Evolutionary conservation across 495 filamentous ascomycete genomes (phyloP).

Genomic region (Friedmanniomyces endolithicus): DNA sequence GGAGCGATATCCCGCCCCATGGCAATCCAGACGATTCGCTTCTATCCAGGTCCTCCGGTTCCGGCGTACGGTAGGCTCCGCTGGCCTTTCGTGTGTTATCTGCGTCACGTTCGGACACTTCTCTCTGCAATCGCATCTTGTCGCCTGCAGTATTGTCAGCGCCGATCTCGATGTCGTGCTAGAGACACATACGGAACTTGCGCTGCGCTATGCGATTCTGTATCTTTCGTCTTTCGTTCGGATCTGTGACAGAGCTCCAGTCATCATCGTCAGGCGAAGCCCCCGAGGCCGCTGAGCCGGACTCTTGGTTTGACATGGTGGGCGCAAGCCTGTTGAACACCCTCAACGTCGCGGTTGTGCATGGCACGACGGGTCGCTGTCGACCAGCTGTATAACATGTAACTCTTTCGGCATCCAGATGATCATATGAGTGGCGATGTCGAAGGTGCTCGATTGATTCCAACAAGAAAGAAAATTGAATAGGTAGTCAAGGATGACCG

Average conservation of each 20-base stretch:
- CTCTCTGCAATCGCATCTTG: slow-evolving; percentile 45
- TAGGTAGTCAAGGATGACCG: not conserved
- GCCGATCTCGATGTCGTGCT: not conserved
- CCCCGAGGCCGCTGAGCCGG: slow-evolving; percentile 2
- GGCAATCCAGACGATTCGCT: slow-evolving; percentile 47
- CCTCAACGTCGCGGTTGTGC: not conserved
- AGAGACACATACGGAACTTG: slow-evolving; percentile 28
- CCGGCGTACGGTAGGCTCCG: slow-evolving; percentile 42
- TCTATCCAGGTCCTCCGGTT: slow-evolving; percentile 38
- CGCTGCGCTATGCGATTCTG: slow-evolving; percentile 34
- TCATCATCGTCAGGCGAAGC: slow-evolving; percentile 22
- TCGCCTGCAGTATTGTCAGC: slow-evolving; percentile 34
- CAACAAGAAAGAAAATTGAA: not conserved
- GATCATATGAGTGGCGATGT: not conserved
- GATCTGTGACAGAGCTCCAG: slow-evolving; percentile 30
- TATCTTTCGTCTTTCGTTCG: slow-evolving; percentile 29
- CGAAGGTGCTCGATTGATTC: not conserved
- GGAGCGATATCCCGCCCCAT: slow-evolving; percentile 49
- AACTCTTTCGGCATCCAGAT: not conserved
- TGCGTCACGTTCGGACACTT: slow-evolving; percentile 43
- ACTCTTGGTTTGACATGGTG: slow-evolving; percentile 10
- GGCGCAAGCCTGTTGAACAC: not conserved
- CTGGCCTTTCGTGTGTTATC: slow-evolving; percentile 45
- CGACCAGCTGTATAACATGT: not conserved
- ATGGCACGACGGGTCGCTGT: not conserved